Evolutionary conservation across 768 basidiomycete genomes (phyloP).

Genomic region (Hygrocybe coccinea): DNA sequence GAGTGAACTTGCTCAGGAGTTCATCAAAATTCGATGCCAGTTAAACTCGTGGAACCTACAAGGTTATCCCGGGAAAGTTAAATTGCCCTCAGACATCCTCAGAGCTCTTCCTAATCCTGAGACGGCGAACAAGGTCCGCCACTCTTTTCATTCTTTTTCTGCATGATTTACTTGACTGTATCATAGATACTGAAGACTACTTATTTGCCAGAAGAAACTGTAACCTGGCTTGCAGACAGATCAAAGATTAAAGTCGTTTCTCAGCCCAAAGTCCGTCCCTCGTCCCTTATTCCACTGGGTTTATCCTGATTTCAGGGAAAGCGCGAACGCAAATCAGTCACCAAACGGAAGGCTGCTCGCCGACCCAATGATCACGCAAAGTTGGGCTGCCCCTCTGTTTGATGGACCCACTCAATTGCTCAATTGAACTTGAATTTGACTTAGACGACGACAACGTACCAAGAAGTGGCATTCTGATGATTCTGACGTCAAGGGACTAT

Average conservation of each 20-base stretch:
- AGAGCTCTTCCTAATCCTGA: constrained; percentile 62
- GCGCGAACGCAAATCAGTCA: constrained; percentile 49
- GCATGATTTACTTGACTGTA: too few species aligned
- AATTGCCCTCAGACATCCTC: constrained; percentile 79
- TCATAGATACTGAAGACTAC: constrained; percentile 59
- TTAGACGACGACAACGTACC: constrained; percentile 29
- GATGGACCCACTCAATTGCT: constrained; percentile 1
- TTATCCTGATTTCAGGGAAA: constrained; percentile 27
- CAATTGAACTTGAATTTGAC: constrained; percentile 23
- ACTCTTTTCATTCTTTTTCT: background rate
- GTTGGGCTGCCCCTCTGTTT: constrained; percentile 28
- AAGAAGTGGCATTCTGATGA: constrained; percentile 40
- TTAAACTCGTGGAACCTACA: constrained; percentile 68
- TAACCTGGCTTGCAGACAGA: constrained; percentile 52
- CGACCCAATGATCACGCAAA: constrained; percentile 48
- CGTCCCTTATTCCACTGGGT: constrained; percentile 3
- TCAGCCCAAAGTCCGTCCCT: constrained; percentile 28
- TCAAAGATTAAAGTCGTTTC: constrained; percentile 26
- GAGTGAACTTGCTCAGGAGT: constrained; percentile 83
- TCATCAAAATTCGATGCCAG: constrained; percentile 69
- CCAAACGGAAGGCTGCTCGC: constrained; percentile 51
- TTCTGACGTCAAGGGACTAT: constrained; percentile 21
- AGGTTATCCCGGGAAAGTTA: constrained; percentile 76
- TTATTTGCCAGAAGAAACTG: constrained; percentile 60
- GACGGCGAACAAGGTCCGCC: constrained; percentile 53